Evolutionary conservation across 106 monocot species (phyloP).

Genomic region (Acorus gramineus): DNA sequence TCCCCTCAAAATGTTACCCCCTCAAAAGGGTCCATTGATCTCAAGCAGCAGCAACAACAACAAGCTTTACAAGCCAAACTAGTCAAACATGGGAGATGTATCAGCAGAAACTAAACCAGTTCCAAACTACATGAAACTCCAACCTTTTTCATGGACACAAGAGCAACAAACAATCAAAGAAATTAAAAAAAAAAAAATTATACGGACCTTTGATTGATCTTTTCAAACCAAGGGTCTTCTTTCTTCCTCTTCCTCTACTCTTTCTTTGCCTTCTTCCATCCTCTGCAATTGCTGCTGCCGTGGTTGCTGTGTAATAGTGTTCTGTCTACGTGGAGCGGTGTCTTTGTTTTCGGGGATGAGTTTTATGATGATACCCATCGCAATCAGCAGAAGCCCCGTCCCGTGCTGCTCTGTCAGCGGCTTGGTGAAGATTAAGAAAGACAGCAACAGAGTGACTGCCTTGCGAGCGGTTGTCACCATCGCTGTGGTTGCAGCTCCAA

Average conservation of each 20-base stretch:
- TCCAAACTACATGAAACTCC: too few species aligned
- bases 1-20: too few species aligned
- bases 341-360: slow-evolving; percentile 39
- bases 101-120: too few species aligned
- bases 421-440: slow-evolving; percentile 58
- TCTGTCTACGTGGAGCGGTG: slow-evolving; percentile 1
- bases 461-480: slow-evolving; percentile 56
- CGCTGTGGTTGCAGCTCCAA: slow-evolving; percentile 27
- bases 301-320: slow-evolving; percentile 2
- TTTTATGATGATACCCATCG: slow-evolving; percentile 51
- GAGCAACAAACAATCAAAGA: too few species aligned
- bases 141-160: too few species aligned
- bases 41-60: too few species aligned
- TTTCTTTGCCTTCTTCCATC: background rate
- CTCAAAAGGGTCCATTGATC: too few species aligned
- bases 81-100: too few species aligned
- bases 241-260: slow-evolving; percentile 16
- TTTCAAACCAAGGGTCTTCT: slow-evolving; percentile 23
- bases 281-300: background rate
- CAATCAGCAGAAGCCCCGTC: slow-evolving; percentile 44
- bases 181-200: too few species aligned
- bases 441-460: slow-evolving; percentile 50
- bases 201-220: too few species aligned
- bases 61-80: too few species aligned
- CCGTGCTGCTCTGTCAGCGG: slow-evolving; percentile 53